Base-by-base conservation (phyloP, 2,329 filamentous ascomycete species). In the Aspergillus neotritici region DNA sequence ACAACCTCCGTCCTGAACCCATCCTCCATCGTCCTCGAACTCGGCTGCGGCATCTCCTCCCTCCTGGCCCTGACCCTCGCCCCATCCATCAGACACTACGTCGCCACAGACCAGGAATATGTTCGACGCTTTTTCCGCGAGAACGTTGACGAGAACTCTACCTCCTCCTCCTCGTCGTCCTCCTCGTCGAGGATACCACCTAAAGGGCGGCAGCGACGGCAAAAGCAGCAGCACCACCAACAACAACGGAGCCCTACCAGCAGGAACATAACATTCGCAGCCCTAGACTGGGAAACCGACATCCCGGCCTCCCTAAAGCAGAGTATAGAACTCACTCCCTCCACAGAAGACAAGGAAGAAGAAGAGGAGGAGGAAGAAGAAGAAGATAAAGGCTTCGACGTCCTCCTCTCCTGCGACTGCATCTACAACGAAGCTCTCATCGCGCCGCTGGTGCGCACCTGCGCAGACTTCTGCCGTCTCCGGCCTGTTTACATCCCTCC, bases 371-470 rank as follows among this genome's bases (percentile, higher is more conserved):
- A 58, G 40, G 44, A 57, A 49, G 42, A 60, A 32, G 46, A 59
- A 51, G 34, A 60, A 54, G 57, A 62, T 36, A 49, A 43, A 3
- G 75, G 76, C 44, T 84, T 93, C 52, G 85, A 94, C 57, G 67
- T 82, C 11, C 72, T 97, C 9, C 63, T 97, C 30, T 88, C 89
- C 4, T 94, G 88, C 60, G 93, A 98, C 65, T 96, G 90, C 65
- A 84, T 98, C 54, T 98, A 94, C 72, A 98, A 97, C 66, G 87
- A 95, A 52, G 79, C 85, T 2, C 77, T 97, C 3, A 79, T 97
- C 16, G 71, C 78, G 34, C 88, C 90, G 0, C 79, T 97, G 37
- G 86, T 93, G n/a, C 78, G 83, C 55, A 86, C 87, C 0, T 94
- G 87, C 62, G 79, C 74, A 5, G 86, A 94, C 49, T 75, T 82